Conservation (phyloP, 2,329 filamentous ascomycete genomes). For the Rhytidhysteron rufulum region DNA sequence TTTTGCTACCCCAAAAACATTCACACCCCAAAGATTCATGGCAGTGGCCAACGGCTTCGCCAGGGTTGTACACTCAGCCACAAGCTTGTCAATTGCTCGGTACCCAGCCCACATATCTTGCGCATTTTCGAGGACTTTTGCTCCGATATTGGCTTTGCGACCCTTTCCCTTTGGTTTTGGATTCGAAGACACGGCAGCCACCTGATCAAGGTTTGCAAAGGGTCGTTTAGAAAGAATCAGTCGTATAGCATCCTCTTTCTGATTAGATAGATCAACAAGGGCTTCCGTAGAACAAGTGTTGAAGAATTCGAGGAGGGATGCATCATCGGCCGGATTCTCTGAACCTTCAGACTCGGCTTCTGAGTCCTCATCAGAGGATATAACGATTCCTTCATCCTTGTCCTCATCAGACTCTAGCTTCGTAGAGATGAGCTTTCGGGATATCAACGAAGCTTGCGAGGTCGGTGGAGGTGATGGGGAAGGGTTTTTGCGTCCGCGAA, state of each 20-base stretch:
- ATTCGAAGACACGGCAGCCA: conserved; percentile 58
- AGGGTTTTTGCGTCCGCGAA: conserved; percentile 46
- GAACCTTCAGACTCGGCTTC: conserved; percentile 33
- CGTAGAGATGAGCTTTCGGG: conserved; percentile 9
- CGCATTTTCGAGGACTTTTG: conserved; percentile 64
- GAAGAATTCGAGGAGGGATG: conserved; percentile 70
- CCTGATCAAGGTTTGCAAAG: conserved; percentile 63
- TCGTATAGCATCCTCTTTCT: conserved; percentile 65
- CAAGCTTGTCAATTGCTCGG: conserved; percentile 77
- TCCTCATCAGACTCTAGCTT: conserved; percentile 9
- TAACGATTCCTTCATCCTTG: conserved; percentile 32
- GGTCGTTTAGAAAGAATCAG: conserved; percentile 71
- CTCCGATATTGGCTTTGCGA: conserved; percentile 55
- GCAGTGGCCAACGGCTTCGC: conserved; percentile 63
- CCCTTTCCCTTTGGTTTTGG: conserved; percentile 39
- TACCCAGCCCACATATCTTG: conserved; percentile 75
- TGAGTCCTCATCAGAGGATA: conserved; percentile 40
- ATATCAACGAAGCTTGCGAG: conserved; percentile 17
- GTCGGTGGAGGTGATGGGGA: conserved; percentile 19
- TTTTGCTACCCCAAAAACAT: conserved; percentile 58
- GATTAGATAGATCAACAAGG: conserved; percentile 75
- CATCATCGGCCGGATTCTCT: conserved; percentile 39
- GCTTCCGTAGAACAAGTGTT: conserved; percentile 74
- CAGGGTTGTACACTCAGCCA: conserved; percentile 69
- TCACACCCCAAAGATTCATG: conserved; percentile 66